Evolutionary conservation across 2,329 filamentous ascomycete genomes (phyloP).

Genomic region (Rutstroemia sp.): DNA sequence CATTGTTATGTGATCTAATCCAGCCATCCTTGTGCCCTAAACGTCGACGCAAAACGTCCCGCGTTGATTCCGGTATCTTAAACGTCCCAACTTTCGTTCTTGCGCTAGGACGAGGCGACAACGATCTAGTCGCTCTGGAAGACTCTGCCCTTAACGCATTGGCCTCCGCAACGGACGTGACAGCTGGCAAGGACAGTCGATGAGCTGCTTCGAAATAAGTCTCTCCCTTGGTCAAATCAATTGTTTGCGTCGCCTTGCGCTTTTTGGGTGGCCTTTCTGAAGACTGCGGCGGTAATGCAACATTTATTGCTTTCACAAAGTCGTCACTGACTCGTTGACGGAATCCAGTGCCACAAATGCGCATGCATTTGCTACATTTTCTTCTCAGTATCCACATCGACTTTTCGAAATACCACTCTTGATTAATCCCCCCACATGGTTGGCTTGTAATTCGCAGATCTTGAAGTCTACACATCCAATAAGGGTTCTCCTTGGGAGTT

Average conservation of each 20-base stretch:
- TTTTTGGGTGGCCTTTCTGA: no score
- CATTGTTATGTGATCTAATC: neutral
- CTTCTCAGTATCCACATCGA: slow-evolving; percentile 1
- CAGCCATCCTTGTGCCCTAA: no score
- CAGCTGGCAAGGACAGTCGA: neutral
- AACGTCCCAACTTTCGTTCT: neutral
- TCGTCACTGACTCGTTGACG: neutral
- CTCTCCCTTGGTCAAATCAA: no score
- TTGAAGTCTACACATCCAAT: neutral
- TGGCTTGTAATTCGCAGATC: neutral
- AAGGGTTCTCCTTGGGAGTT: neutral
- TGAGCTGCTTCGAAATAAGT: neutral
- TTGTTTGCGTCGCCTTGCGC: no score
- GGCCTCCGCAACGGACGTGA: neutral
- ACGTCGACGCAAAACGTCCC: neutral
- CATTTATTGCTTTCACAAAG: no score
- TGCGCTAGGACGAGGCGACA: neutral
- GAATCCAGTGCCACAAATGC: neutral
- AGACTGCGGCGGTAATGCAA: no score
- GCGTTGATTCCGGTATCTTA: neutral
- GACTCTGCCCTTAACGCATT: no score
- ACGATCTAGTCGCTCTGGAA: slow-evolving; percentile 1
- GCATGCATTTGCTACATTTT: slow-evolving; percentile 7
- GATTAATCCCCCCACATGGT: neutral
- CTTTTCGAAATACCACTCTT: neutral